Evolutionary conservation across 2,329 filamentous ascomycete genomes (phyloP).

Genomic region (Aurifilum marmelostoma): DNA sequence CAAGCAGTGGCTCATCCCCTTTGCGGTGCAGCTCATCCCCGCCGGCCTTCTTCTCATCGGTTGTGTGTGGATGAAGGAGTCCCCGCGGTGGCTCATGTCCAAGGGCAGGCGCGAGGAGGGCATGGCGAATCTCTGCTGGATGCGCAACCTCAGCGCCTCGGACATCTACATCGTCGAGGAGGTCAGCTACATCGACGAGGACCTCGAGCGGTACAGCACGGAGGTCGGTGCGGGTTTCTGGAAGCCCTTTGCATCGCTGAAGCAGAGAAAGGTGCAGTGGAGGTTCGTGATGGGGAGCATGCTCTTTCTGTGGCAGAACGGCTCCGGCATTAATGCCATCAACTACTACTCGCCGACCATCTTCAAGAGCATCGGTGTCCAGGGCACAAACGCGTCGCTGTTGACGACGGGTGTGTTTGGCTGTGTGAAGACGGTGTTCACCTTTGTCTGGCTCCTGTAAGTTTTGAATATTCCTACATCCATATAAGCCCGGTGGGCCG

Average conservation of each 20-base stretch:
- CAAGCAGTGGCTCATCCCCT: slow-evolving; percentile 66
- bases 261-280: slow-evolving; percentile 63
- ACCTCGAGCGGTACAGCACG: slow-evolving; percentile 65
- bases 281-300: slow-evolving; percentile 74
- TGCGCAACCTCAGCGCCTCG: slow-evolving; percentile 58
- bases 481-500: too few species aligned
- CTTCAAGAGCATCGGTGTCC: slow-evolving; percentile 58
- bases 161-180: slow-evolving; percentile 75
- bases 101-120: slow-evolving; percentile 64
- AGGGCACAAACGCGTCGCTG: slow-evolving; percentile 48
- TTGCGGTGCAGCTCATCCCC: slow-evolving; percentile 69
- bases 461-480: too few species aligned
- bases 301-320: slow-evolving; percentile 81
- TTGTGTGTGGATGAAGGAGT: slow-evolving; percentile 64
- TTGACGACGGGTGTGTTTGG: slow-evolving; percentile 76
- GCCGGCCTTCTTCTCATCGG: slow-evolving; percentile 64
- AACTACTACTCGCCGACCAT: slow-evolving; percentile 76
- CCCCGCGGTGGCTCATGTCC: slow-evolving; percentile 70
- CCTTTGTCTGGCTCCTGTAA: slow-evolving; percentile 69
- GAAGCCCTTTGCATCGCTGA: slow-evolving; percentile 67
- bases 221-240: slow-evolving; percentile 74
- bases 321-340: slow-evolving; percentile 75
- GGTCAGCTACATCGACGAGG: slow-evolving; percentile 69
- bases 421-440: slow-evolving; percentile 72
- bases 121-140: slow-evolving; percentile 64